Evolutionary conservation across 1,284 basidiomycete species (phyloP).

Genomic region (Pulveroboletus sp.): DNA sequence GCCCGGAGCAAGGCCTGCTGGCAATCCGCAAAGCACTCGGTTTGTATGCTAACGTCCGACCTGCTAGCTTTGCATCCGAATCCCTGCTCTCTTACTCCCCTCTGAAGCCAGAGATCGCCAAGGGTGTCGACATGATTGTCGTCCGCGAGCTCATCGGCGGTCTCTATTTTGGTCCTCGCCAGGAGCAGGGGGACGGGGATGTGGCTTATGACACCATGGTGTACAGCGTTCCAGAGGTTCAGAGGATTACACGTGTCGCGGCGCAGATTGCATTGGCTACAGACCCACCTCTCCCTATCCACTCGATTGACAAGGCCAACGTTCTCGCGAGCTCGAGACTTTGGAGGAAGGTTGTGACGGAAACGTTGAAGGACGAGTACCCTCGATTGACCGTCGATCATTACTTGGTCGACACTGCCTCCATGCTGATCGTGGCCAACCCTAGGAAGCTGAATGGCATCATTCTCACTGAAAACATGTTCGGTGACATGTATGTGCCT

Average conservation of each 20-base stretch:
- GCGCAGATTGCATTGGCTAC: slow-evolving; percentile 86
- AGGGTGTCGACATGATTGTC: slow-evolving; percentile 90
- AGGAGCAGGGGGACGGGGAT: slow-evolving; percentile 76
- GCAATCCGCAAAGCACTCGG: slow-evolving; percentile 91
- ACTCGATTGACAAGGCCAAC: slow-evolving; percentile 98
- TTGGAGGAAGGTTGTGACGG: slow-evolving; percentile 90
- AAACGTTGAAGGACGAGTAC: slow-evolving; percentile 80
- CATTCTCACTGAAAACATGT: slow-evolving; percentile 91
- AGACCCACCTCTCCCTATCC: slow-evolving; percentile 85
- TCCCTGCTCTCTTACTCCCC: slow-evolving; percentile 89
- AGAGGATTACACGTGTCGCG: slow-evolving; percentile 94
- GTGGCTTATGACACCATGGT: slow-evolving; percentile 89
- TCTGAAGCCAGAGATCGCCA: slow-evolving; percentile 83
- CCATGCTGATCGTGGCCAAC: slow-evolving; percentile 93
- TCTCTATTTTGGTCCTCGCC: slow-evolving; percentile 90
- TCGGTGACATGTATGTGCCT: slow-evolving; percentile 85
- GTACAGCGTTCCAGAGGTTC: slow-evolving; percentile 89
- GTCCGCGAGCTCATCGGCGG: slow-evolving; percentile 94
- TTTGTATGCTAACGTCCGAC: slow-evolving; percentile 97
- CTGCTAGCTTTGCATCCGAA: slow-evolving; percentile 92
- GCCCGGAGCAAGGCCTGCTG: slow-evolving; percentile 95
- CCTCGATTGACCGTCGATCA: slow-evolving; percentile 86
- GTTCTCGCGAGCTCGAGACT: slow-evolving; percentile 93
- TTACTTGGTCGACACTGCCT: slow-evolving; percentile 92
- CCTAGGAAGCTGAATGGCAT: slow-evolving; percentile 96